Conservation (phyloP, 805 yeast species). For the Komagataella kurtzmanii region DNA sequence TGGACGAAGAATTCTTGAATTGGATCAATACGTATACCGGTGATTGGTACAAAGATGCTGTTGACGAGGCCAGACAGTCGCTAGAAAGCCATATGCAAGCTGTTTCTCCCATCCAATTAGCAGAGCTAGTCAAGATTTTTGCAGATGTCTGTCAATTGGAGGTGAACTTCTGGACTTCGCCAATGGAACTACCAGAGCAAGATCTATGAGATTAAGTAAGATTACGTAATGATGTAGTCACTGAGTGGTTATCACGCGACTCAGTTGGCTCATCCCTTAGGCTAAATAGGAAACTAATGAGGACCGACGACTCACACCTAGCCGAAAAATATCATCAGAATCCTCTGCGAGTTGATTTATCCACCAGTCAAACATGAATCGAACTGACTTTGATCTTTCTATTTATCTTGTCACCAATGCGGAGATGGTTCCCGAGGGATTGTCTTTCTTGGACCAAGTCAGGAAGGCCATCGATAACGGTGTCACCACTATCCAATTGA, state of each 20-base stretch:
- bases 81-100: conserved; percentile 29
- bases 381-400: conserved; percentile 32
- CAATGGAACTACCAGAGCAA: neutral
- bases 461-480: conserved; percentile 54
- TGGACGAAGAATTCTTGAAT: conserved; percentile 17
- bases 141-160: conserved; percentile 48
- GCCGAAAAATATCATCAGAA: neutral
- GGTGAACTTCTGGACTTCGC: conserved; percentile 45
- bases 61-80: conserved; percentile 31
- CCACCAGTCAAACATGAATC: conserved; percentile 4
- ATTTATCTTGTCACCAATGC: conserved; percentile 75
- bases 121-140: conserved; percentile 42
- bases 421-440: conserved; percentile 51
- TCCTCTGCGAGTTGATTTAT: neutral
- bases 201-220: neutral
- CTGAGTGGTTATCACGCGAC: neutral
- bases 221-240: neutral
- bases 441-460: conserved; percentile 47
- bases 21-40: conserved; percentile 58
- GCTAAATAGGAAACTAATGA: neutral
- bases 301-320: neutral
- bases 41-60: conserved; percentile 43
- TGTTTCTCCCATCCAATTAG: conserved; percentile 29
- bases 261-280: neutral
- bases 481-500: conserved; percentile 67